These are phyloP conservation scores for Chrysoporthe austroafricana DNA, from an alignment of 2,329 filamentous ascomycete genomes.

Conservation along the genomic window DNA sequence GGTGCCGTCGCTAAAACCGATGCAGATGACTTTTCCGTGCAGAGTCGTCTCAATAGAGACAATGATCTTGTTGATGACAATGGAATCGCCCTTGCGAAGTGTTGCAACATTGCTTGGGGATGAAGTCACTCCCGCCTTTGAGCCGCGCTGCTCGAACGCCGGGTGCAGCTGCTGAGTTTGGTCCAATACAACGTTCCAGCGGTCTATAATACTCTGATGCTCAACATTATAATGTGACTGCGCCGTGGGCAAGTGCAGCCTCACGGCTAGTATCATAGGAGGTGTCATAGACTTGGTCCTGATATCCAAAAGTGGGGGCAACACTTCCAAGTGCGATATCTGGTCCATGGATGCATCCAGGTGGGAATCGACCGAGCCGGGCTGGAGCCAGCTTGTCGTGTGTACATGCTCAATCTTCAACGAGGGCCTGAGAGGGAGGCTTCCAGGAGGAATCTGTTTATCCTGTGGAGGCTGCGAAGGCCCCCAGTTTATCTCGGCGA, in stretches of 20 bases:
- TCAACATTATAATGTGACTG: constrained; percentile 64
- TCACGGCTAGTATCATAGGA: constrained; percentile 73
- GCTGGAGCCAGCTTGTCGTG: constrained; percentile 60
- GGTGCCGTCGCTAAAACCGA: constrained; percentile 79
- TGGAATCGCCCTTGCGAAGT: constrained; percentile 69
- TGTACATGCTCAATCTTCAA: constrained; percentile 61
- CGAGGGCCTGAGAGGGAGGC: constrained; percentile 53
- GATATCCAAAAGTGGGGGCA: constrained; percentile 67
- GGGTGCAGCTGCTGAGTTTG: constrained; percentile 69
- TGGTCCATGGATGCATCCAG: constrained; percentile 59
- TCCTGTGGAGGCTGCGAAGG: constrained; percentile 58
- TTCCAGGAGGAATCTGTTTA: constrained; percentile 53
- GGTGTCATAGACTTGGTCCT: constrained; percentile 57
- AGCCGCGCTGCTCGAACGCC: constrained; percentile 76
- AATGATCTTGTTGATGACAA: constrained; percentile 70
- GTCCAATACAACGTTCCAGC: constrained; percentile 79
- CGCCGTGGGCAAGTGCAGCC: constrained; percentile 61
- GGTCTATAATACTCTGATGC: constrained; percentile 74
- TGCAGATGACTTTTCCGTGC: constrained; percentile 71
- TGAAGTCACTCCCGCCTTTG: constrained; percentile 58
- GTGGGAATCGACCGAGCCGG: constrained; percentile 46
- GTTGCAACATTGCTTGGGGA: constrained; percentile 39
- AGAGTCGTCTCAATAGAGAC: constrained; percentile 70
- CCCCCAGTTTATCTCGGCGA: constrained; percentile 76
- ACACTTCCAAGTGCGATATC: constrained; percentile 75